Percentiles rank a stretch among this genome's conserved stretches.
Evolutionary conservation across 257 asterid species (phyloP).

Genomic region (Nicotiana benthamiana): DNA sequence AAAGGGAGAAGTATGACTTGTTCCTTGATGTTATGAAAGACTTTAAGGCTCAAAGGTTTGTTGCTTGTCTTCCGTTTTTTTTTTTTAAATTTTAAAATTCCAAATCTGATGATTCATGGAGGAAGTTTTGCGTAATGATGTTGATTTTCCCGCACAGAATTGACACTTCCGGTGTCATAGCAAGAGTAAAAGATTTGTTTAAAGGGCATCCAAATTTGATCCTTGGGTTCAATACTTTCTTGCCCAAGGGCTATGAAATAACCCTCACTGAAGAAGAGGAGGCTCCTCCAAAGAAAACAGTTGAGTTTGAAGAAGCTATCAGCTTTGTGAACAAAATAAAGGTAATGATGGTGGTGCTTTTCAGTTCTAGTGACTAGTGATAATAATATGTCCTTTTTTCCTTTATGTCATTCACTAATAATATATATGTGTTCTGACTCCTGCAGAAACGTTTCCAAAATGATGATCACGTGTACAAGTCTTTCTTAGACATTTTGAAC

Average conservation of each 20-base stretch:
- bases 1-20: slow-evolving; percentile 50
- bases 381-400: slow-evolving; percentile 3
- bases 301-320: slow-evolving; percentile 73
- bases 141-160: slow-evolving; percentile 31
- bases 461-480: slow-evolving; percentile 57
- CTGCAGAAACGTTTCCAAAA: slow-evolving; percentile 60
- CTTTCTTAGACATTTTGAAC: slow-evolving; percentile 62
- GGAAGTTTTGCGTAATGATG: not conserved
- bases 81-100: not conserved
- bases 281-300: slow-evolving; percentile 52
- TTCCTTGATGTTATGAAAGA: slow-evolving; percentile 71
- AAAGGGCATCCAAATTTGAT: slow-evolving; percentile 60
- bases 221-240: slow-evolving; percentile 67
- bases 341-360: slow-evolving; percentile 25
- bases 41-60: slow-evolving; percentile 57
- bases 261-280: slow-evolving; percentile 56
- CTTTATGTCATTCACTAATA: not conserved
- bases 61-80: not conserved
- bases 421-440: slow-evolving; percentile 2
- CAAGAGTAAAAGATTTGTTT: slow-evolving; percentile 56
- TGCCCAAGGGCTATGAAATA: slow-evolving; percentile 70
- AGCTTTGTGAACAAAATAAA: slow-evolving; percentile 64
- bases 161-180: slow-evolving; percentile 55
- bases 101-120: not conserved
- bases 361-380: not conserved